phyloP scores from a whole-genome alignment of 1,139 yeast genomes.

The Protomyces inouyei region DNA sequence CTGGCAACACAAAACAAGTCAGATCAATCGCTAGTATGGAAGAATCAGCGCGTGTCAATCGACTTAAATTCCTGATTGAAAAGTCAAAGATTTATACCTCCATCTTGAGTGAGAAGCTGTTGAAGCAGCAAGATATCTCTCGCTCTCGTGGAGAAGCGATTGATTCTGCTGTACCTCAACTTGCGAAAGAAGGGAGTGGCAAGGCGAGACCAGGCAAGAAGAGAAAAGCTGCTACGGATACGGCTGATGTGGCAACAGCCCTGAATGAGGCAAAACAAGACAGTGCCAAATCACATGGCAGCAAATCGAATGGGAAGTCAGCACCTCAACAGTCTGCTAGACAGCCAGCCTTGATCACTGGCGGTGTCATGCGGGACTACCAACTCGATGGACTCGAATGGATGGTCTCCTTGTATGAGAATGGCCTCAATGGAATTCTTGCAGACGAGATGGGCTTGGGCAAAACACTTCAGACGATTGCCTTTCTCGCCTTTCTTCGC shows the following conservation, averaged over 20 bases:
- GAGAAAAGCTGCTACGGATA: slow-evolving; percentile 29
- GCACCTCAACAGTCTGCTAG: slow-evolving; percentile 33
- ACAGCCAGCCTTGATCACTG: slow-evolving; percentile 66
- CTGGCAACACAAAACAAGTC: slow-evolving; percentile 11
- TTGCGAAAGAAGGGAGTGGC: slow-evolving; percentile 27
- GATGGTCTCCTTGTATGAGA: slow-evolving; percentile 80
- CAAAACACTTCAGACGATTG: slow-evolving; percentile 83
- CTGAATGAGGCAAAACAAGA: slow-evolving; percentile 32
- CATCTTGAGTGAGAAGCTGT: slow-evolving; percentile 71
- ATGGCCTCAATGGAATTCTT: slow-evolving; percentile 87
- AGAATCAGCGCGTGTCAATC: slow-evolving; percentile 31
- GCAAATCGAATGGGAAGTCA: background rate
- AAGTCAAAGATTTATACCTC: slow-evolving; percentile 79
- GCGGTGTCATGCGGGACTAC: slow-evolving; percentile 69
- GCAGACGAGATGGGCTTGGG: slow-evolving; percentile 98
- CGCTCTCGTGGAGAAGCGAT: slow-evolving; percentile 38
- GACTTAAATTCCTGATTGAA: slow-evolving; percentile 67
- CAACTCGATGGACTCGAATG: slow-evolving; percentile 89
- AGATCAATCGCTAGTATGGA: slow-evolving; percentile 9
- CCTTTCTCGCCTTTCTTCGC: slow-evolving; percentile 67
- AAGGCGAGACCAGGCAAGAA: slow-evolving; percentile 30
- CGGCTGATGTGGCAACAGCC: slow-evolving; percentile 5
- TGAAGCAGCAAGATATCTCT: slow-evolving; percentile 43
- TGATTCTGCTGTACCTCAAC: slow-evolving; percentile 35
- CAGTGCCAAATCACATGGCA: background rate